A percentile compares a stretch with the other conserved stretches of the same genome.
phyloP scores from a whole-genome alignment of 2,329 filamentous ascomycete genomes.

The Amylocarpus encephaloides region DNA sequence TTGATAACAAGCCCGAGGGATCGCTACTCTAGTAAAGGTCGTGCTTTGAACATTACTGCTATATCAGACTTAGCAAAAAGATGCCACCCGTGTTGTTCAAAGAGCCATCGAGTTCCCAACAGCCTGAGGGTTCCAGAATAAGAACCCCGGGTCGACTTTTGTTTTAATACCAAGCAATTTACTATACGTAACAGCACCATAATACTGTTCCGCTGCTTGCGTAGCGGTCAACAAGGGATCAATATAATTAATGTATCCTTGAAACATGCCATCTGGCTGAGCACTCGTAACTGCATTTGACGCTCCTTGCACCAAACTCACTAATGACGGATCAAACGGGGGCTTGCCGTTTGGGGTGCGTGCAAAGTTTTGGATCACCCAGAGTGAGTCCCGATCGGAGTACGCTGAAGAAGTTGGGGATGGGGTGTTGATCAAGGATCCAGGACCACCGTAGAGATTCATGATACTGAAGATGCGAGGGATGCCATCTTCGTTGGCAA shows the following conservation, averaged over 20 bases:
- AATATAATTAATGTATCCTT: constrained; percentile 24
- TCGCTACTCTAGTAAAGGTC: too few relatives aligned
- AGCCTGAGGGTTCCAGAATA: constrained; percentile 24
- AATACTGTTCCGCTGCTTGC: constrained; percentile 19
- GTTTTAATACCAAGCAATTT: constrained; percentile 19
- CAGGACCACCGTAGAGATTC: constrained; percentile 20
- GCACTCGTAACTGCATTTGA: constrained; percentile 18
- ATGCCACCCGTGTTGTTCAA: too few relatives aligned
- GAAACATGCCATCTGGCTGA: constrained; percentile 24
- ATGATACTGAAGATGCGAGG: constrained; percentile 20
- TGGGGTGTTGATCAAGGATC: constrained; percentile 13
- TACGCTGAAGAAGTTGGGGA: constrained; percentile 9
- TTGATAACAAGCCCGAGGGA: too few relatives aligned
- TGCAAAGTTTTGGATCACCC: constrained; percentile 22
- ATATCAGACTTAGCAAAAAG: too few relatives aligned
- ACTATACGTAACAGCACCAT: constrained; percentile 20
- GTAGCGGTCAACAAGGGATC: constrained; percentile 15
- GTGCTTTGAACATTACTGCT: too few relatives aligned
- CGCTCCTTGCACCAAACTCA: constrained; percentile 10
- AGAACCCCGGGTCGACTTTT: constrained; percentile 14
- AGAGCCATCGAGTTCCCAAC: constrained; percentile 11
- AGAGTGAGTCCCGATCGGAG: constrained; percentile 19
- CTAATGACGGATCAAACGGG: constrained; percentile 15
- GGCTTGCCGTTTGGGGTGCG: constrained; percentile 5
- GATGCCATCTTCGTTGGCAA: constrained; percentile 11